Evolutionary conservation across 1,284 basidiomycete genomes (phyloP), one percentile per base, ranked within the genome.

Genomic region (Fistulinella cinereoalba): DNA sequence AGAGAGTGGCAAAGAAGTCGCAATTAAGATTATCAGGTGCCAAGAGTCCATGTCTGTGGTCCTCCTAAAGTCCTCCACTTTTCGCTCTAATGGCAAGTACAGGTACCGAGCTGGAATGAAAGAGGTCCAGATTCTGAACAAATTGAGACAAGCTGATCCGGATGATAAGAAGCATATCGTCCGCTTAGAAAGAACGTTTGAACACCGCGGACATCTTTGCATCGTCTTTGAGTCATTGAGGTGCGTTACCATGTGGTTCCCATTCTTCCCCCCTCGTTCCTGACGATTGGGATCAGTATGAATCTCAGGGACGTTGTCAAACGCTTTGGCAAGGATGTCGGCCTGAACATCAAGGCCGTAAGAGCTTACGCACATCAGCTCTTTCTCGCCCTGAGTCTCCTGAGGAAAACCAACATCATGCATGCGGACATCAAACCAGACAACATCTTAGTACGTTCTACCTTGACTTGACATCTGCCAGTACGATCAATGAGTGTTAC

Each of bases 361-460:
- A 81, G 94, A 51, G 92, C 96, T 6, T 99, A 99, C 65, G 87
- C 95, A 27, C 92, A 97, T 59, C 97, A 99, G 64, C 83, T 98
- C 50, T 94, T 99, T 68, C 76, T 97, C 33, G 81, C 92, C 15
- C 71, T 98, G 50, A 83, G 87, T 55, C 75, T 96, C 41, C 74
- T 99, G 62, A 82, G 83, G 54, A 97, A 97, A 70, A 80, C 84
- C 52, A 91, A 88, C 54, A 82, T 99, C 49, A 97, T 98, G 78
- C 97, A 99, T 60, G 97, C 97, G 5, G 97, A 99, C 65, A 91
- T 99, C 66, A 97, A 97, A 69, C 94, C 94, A 18, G 94, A 97
- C 66, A 97, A 97, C 62, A 94, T 97, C 39, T 67, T 97, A 57
- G 93, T 92, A 52, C 37, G 84, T 76, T 37, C 37, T 41, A 19